Conservation (phyloP, 768 basidiomycete species). For the Phanerodontia chrysosporium region DNA sequence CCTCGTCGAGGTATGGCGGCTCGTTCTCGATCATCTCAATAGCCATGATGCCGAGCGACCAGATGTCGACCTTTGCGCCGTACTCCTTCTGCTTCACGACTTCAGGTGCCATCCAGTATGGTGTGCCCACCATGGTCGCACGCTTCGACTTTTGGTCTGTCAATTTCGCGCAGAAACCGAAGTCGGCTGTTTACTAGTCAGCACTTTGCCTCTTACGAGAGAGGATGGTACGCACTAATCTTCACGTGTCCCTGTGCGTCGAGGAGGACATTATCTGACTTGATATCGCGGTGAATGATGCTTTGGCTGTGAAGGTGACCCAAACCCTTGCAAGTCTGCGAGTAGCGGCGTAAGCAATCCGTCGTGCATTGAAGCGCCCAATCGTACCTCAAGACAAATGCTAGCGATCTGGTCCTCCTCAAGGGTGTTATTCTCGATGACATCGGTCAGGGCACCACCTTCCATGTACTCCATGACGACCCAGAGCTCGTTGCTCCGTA, state of each 20-base stretch:
- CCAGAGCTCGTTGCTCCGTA: constrained; percentile 88
- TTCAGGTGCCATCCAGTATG: constrained; percentile 99
- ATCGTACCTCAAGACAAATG: constrained; percentile 82
- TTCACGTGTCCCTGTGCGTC: constrained; percentile 92
- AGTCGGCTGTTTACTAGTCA: constrained; percentile 62
- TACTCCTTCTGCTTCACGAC: constrained; percentile 97
- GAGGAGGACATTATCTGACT: constrained; percentile 92
- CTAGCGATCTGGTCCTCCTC: constrained; percentile 94
- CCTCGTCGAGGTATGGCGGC: constrained; percentile 93
- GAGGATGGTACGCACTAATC: constrained; percentile 70
- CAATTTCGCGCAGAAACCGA: constrained; percentile 94
- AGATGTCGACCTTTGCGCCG: constrained; percentile 94
- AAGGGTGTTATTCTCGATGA: constrained; percentile 94
- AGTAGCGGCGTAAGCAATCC: neutral
- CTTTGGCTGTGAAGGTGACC: constrained; percentile 89
- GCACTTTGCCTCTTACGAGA: constrained; percentile 1
- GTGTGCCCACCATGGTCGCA: constrained; percentile 97
- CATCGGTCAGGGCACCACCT: constrained; percentile 93
- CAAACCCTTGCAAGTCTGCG: constrained; percentile 92
- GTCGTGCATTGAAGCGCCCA: neutral
- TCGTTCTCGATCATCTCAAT: constrained; percentile 99
- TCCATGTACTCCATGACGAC: constrained; percentile 99
- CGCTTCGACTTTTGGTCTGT: constrained; percentile 96
- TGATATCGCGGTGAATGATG: constrained; percentile 97
- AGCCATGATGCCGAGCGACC: constrained; percentile 97